Conservation (phyloP, 768 basidiomycete species). For the Trametes meyenii region DNA sequence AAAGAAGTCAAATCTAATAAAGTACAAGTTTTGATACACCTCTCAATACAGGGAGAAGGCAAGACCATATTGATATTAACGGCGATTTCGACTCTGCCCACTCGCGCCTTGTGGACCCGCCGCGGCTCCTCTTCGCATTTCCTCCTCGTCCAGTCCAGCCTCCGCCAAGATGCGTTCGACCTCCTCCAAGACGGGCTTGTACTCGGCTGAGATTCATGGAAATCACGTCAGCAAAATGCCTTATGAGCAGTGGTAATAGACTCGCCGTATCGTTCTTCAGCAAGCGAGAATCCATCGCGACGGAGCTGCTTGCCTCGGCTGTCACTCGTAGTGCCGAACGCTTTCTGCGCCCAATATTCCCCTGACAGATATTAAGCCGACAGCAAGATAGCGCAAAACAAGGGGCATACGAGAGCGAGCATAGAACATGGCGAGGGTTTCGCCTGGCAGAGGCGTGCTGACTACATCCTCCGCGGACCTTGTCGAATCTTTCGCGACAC, state of each 20-base stretch:
- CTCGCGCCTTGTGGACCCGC: conserved; percentile 40
- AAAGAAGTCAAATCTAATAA: background rate
- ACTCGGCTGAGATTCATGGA: conserved; percentile 49
- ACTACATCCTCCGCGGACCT: conserved; percentile 70
- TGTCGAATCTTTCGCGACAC: conserved; percentile 58
- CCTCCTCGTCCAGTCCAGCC: conserved; percentile 84
- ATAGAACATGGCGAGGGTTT: conserved; percentile 83
- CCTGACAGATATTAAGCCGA: conserved; percentile 42
- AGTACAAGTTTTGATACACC: background rate
- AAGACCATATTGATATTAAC: conserved; percentile 25
- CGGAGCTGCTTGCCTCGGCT: conserved; percentile 79
- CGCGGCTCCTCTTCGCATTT: conserved; percentile 64
- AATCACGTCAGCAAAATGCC: no score
- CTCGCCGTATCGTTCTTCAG: conserved; percentile 73
- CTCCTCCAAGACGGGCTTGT: conserved; percentile 81
- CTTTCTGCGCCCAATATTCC: conserved; percentile 81
- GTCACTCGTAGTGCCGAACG: conserved; percentile 52
- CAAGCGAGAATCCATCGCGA: conserved; percentile 75
- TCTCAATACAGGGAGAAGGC: background rate
- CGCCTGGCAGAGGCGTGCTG: conserved; percentile 83
- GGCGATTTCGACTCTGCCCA: conserved; percentile 55
- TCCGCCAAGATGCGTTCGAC: conserved; percentile 83
- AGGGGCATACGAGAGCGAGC: conserved; percentile 67
- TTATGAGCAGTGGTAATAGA: conserved; percentile 4
- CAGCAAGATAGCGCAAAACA: background rate